Base-by-base conservation (phyloP, 805 yeast genomes). In the Saccharomycodes ludwigii region DNA sequence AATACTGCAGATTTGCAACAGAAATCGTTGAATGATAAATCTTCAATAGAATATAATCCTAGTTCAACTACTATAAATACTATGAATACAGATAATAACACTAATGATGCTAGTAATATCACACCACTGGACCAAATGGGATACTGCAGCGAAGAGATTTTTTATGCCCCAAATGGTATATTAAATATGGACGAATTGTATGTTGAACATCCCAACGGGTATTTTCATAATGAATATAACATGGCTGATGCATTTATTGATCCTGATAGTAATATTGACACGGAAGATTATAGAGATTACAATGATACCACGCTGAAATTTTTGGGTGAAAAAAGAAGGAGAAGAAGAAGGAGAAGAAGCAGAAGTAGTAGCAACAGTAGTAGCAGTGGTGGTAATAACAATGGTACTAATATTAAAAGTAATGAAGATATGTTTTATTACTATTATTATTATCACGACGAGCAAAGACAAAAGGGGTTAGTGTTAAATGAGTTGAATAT, bases 381-480 rank as follows among this genome's bases (percentile, higher is more conserved):
- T n/a, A n/a, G n/a, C n/a, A n/a, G n/a, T n/a, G n/a, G n/a, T n/a
- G n/a, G n/a, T n/a, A n/a, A n/a, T n/a, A n/a, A n/a, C n/a, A n/a
- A n/a, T n/a, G n/a, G n/a, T n/a, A n/a, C n/a, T n/a, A n/a, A n/a
- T n/a, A n/a, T n/a, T n/a, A n/a, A n/a, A n/a, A n/a, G n/a, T n/a
- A n/a, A n/a, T n/a, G n/a, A n/a, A n/a, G n/a, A n/a, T n/a, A n/a
- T n/a, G n/a, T n/a, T n/a, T n/a, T n/a, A n/a, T 26, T 54, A 36
- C 36, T 43, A 19, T 45, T 58, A 31, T 40, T 62, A 38, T 39
- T 57, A 29, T 17, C 31, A 34, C 4, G 11, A 30, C 3, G 65
- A 62, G 38, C 43, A 52, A 22, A 51, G 63, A 6, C 58, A 63
- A 2, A 43, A 48, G 27, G 43, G 43, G 5, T 46, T 43, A 10